phyloP scores from a whole-genome alignment of 2,329 filamentous ascomycete genomes.

The Erysiphe pulchra region DNA sequence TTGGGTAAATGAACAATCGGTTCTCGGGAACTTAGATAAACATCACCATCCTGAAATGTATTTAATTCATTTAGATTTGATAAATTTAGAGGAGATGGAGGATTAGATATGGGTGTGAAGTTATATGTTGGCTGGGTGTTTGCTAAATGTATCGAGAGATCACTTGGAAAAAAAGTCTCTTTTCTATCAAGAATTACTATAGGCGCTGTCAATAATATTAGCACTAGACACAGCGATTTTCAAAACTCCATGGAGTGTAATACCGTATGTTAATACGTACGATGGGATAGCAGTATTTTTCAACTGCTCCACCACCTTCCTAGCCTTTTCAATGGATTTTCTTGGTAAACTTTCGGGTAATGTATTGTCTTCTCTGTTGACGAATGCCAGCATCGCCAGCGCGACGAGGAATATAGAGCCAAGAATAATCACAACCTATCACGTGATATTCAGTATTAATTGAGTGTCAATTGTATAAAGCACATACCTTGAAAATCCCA shows the following conservation, averaged over 20 bases:
- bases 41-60: constrained; percentile 13
- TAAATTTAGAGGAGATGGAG: constrained; percentile 16
- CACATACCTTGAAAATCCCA: not conserved
- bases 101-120: constrained; percentile 14
- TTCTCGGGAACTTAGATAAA: constrained; percentile 22
- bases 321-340: constrained; percentile 1
- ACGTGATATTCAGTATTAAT: constrained; percentile 1
- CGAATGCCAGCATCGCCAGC: constrained; percentile 1
- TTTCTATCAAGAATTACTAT: constrained; percentile 21
- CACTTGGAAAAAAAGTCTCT: constrained; percentile 21
- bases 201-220: constrained; percentile 15
- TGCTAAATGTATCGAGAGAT: constrained; percentile 18
- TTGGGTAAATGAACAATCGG: constrained; percentile 15
- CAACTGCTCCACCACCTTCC: not conserved
- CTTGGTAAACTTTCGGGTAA: constrained; percentile 2
- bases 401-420: constrained; percentile 3
- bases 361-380: constrained; percentile 1
- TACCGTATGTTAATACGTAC: constrained; percentile 19
- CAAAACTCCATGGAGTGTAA: not conserved
- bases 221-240: not conserved
- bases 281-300: constrained; percentile 13
- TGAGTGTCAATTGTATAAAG: not conserved
- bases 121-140: constrained; percentile 19
- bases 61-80: constrained; percentile 21
- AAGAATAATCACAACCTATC: constrained; percentile 4